Evolutionary conservation across 2,329 filamentous ascomycete genomes (phyloP), one percentile per base, ranked within the genome.

Genomic region (Phaeophleospora eucalypticola): DNA sequence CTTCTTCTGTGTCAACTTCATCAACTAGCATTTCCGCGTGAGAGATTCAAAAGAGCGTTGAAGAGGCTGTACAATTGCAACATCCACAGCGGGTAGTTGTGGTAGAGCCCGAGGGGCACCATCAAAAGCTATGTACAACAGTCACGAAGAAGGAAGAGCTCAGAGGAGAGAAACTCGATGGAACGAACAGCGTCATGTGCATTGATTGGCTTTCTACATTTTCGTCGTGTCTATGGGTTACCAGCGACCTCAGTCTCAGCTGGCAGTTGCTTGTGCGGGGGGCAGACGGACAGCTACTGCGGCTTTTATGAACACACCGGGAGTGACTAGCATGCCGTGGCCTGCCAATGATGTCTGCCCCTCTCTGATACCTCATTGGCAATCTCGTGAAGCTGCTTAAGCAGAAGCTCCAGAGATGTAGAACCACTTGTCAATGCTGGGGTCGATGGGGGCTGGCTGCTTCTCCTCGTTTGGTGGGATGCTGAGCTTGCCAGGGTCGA

Each of bases 371-470:
- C n/a, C n/a, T n/a, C n/a, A n/a, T n/a, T n/a, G n/a, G n/a, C n/a
- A n/a, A n/a, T n/a, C n/a, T n/a, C n/a, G n/a, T n/a, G n/a, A 29
- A 12, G 24, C 24, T 6, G 33, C 53, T 60, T 73, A 74, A 55
- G 65, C 67, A 56, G 71, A 72, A 62, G 93, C 93, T 73, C 93
- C 93, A 71, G 89, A 95, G 75, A 98, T 98, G 83, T 97, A 98
- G 86, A 98, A 98, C 93, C 93, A 98, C 84, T 98, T 98, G 83
- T 98, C 93, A 68, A 97, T 95, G 73, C 85, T 94, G 69, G 83
- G 81, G 69, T 98, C 93, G 63, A 98, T 95, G 66, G 91, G 90
- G 58, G 85, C 91, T 51, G 93, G 83, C 46, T 80, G 70, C 49
- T 94, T 77, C 65, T 94, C 84, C 81, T 96, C 80, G 74, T 87